A percentile compares a stretch with the other conserved stretches of the same genome.
Evolutionary conservation across 2,329 filamentous ascomycete species (phyloP).

Genomic region (Septoria linicola): DNA sequence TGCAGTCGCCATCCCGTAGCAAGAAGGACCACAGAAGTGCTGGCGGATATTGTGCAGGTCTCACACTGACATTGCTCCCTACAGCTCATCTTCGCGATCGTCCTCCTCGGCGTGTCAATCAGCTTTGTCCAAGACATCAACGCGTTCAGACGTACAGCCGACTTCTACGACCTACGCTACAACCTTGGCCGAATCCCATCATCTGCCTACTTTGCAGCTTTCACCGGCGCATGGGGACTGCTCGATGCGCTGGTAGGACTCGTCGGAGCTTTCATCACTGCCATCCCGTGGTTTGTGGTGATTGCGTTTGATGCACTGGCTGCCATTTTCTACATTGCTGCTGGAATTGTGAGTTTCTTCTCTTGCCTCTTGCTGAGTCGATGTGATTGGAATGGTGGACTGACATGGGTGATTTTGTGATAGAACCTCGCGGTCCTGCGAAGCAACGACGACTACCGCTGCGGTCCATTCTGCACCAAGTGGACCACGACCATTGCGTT

Average conservation of each 20-base stretch:
- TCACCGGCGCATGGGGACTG: conserved; percentile 19
- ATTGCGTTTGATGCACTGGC: conserved; percentile 18
- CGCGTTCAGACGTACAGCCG: background rate
- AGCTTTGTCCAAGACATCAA: background rate
- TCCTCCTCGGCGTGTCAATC: conserved; percentile 17
- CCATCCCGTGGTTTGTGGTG: conserved; percentile 12
- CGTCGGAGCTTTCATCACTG: conserved; percentile 14
- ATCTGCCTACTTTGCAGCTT: conserved; percentile 12
- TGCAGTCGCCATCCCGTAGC: no score
- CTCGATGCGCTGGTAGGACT: conserved; percentile 20
- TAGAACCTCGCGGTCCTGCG: conserved; percentile 13
- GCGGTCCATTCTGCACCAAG: conserved; percentile 8
- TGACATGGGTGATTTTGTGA: no score
- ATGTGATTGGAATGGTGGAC: no score
- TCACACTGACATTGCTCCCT: no score
- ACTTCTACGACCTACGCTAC: conserved; percentile 2
- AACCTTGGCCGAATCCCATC: conserved; percentile 6
- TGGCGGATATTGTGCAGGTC: no score
- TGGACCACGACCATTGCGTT: conserved; percentile 18
- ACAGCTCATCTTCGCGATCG: conserved; percentile 16
- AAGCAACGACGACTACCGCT: background rate
- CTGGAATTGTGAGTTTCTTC: conserved; percentile 19
- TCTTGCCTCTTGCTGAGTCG: no score
- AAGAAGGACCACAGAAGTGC: no score
- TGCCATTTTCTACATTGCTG: conserved; percentile 22